Base-by-base conservation (phyloP, 495 filamentous ascomycete species). In the Elasticomyces elasticus region DNA sequence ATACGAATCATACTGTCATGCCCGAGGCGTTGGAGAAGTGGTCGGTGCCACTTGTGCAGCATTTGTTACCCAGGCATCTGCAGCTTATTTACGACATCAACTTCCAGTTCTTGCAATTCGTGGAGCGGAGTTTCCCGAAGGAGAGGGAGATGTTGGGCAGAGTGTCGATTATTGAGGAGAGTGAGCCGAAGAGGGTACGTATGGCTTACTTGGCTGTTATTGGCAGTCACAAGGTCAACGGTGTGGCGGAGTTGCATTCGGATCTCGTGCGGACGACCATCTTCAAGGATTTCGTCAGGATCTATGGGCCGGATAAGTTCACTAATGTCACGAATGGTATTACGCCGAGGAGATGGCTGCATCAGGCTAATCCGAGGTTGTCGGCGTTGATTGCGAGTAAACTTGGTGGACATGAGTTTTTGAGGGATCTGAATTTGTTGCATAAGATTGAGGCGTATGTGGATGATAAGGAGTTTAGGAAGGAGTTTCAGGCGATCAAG, bases 71-170 rank as follows among this genome's bases (percentile, higher is more conserved):
- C 5, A 85, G 92, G 42, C 92, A 98, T 67, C 78, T 58, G n/a
- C 88, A 96, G 65, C 95, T 98, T 64, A 97, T 98, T 67, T 98
- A 95, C 68, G 92, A 98, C 55, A 91, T 98, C 74, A 98, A 98
- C 70, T 70, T 95, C 42, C 86, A 80, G 67, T 98, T 98, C 77
- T 68, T 98, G 45, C 91, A 95, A 66, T 71, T 63, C 5, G 90
- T 98, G 11, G 92, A 98, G 73, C 82, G 84, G 66, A 77, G 76
- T 50, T 96, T 95, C 74, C 92, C 92, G 37, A 81, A 88, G 58
- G 86, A 97, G 58, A 80, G 87, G 25, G 91, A 95, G 0, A 72
- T 98, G 57, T 79, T 98, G 26, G 64, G 73, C 15, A 77, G 87
- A 17, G 89, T 97, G 20, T 97, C 92, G 3, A 90, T 98, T 62